Evolutionary conservation across 176 grass and related monocot species (phyloP).

Genomic region (Rhipidocladum racemiflorum): DNA sequence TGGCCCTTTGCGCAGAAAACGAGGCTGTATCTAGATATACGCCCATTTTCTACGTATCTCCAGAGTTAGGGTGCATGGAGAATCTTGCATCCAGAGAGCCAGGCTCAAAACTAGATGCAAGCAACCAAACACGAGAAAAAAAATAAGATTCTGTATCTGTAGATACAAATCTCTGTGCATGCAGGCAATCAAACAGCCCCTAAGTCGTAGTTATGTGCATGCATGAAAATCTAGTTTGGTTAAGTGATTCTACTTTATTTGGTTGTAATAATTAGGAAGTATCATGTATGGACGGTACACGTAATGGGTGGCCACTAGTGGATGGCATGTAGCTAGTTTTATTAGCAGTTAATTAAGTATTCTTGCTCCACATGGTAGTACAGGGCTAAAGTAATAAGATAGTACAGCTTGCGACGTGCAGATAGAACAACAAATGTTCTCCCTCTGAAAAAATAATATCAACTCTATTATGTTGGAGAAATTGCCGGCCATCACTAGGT

Average conservation of each 20-base stretch:
- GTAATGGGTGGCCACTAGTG: neutral
- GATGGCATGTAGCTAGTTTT: neutral
- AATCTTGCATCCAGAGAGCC: too few species aligned
- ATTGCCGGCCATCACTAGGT: too few species aligned
- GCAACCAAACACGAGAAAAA: too few species aligned
- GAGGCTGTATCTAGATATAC: too few species aligned
- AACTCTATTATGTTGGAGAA: too few species aligned
- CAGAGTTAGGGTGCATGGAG: too few species aligned
- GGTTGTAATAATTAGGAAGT: neutral
- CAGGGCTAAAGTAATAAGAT: neutral
- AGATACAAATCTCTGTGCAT: too few species aligned
- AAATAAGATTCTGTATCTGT: too few species aligned
- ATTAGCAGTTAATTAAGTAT: neutral
- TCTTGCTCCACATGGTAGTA: slow-evolving; percentile 17
- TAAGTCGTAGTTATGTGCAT: neutral
- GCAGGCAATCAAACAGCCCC: too few species aligned
- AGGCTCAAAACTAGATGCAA: too few species aligned
- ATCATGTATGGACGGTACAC: neutral
- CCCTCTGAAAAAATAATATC: neutral
- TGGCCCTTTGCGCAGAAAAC: too few species aligned
- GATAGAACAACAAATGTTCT: neutral
- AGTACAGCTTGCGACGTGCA: neutral
- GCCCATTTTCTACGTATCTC: too few species aligned
- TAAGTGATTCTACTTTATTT: neutral
- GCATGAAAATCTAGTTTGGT: neutral